Conservation (phyloP, 192 early-diverging fungal genomes). For the Linnemannia schmuckeri region DNA sequence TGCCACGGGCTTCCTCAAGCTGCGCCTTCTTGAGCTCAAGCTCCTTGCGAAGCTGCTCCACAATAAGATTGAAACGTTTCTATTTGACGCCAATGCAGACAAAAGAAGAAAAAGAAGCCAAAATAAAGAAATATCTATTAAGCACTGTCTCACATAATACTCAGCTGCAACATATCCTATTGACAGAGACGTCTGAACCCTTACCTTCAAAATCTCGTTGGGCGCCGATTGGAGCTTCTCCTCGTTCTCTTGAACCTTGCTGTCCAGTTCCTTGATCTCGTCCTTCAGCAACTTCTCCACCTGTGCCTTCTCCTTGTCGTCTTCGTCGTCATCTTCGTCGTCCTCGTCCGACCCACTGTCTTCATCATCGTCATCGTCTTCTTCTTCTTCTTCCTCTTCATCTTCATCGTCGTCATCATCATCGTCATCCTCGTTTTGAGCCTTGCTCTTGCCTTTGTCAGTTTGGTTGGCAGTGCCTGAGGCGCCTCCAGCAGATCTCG, state of each 20-base stretch:
- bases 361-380: conserved; percentile 64
- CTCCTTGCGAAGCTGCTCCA: conserved; percentile 70
- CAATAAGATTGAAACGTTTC: conserved; percentile 78
- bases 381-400: conserved; percentile 54
- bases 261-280: conserved; percentile 76
- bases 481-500: not conserved
- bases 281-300: conserved; percentile 66
- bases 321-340: conserved; percentile 64
- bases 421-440: conserved; percentile 53
- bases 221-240: conserved; percentile 68
- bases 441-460: conserved; percentile 25
- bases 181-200: not conserved
- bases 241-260: conserved; percentile 67
- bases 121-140: conserved; percentile 1
- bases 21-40: conserved; percentile 72
- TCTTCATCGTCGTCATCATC: conserved; percentile 55
- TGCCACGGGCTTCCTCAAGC: conserved; percentile 56
- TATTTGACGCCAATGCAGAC: conserved; percentile 10
- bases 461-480: not conserved
- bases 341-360: conserved; percentile 67
- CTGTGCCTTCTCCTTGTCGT: conserved; percentile 65
- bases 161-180: not conserved
- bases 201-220: conserved; percentile 83
- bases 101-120: not conserved
- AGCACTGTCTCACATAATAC: not conserved